phyloP scores from a whole-genome alignment of 305 asterid species.

The Fraxinus ornus region DNA sequence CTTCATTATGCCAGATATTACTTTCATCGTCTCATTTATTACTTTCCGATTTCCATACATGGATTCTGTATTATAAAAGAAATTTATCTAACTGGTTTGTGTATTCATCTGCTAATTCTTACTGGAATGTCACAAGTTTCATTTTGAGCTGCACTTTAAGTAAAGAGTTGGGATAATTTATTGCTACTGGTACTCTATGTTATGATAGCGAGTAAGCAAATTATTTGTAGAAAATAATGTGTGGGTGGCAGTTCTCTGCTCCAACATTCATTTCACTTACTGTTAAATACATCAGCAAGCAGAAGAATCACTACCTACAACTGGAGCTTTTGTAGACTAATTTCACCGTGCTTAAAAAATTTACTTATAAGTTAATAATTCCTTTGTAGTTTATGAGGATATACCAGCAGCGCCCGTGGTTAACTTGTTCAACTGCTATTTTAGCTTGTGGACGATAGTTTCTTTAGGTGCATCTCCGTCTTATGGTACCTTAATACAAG shows the following conservation, averaged over 20 bases:
- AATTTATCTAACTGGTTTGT: background rate
- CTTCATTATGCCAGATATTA: background rate
- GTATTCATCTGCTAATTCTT: background rate
- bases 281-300: background rate
- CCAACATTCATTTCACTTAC: background rate
- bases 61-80: background rate
- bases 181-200: background rate
- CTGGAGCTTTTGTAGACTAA: background rate
- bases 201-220: background rate
- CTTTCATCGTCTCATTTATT: background rate
- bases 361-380: background rate
- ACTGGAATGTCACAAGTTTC: background rate
- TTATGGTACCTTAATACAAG: background rate
- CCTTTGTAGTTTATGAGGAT: background rate
- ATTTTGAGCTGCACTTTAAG: background rate
- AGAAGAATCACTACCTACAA: background rate
- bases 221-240: background rate
- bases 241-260: background rate
- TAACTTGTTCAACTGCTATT: background rate
- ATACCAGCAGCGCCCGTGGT: background rate
- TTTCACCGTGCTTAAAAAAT: background rate
- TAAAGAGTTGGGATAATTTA: background rate
- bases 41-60: background rate
- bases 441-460: background rate
- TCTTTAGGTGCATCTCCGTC: background rate